Base-by-base conservation (phyloP, 805 yeast genomes). In the Saccharomyces jurei region DNA sequence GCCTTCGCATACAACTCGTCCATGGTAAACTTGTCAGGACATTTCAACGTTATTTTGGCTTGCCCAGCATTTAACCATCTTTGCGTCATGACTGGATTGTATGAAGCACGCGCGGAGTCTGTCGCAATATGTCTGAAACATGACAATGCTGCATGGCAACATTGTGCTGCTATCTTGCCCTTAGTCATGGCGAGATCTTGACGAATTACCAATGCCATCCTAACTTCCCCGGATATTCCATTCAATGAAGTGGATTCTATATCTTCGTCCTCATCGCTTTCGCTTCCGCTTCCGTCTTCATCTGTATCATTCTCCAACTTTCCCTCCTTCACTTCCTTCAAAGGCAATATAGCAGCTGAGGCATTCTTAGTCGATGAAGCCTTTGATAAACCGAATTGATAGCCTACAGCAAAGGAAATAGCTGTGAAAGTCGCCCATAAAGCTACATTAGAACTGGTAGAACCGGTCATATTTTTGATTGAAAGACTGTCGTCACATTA, bases 161-260 rank as follows among this genome's bases (percentile, higher is more conserved):
- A 92, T 67, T 94, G 99, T 5, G 99, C 99, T 4, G 98, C 97
- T 2, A 88, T 85, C 67, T 94, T 94, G 25, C 99, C 99, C 71
- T 89, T 89, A 31, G 86, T 83, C 98, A 94, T 94, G 47, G 82
- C 84, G 57, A 94, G 74, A 68, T 94, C 99, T 29, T 85, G 87
- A 56, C 99, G 82, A 4, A 94, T 89, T 2, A 90, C 82, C 27
- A 94, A 74, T 0, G 94, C 90, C 96, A 92, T 86, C 63, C 87
- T 75, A 11, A 86, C 88, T 67, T 87, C 94, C 0, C 94, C 95
- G 0, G 87, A 87, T 2, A 86, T 71, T 17, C 79, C 82, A 61
- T 86, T 86, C 58, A 87, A 71, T 1, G 80, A 70, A 0, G 74
- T 70, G 0, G 89, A 83, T 59, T 86, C 81, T 50, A 86, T 76